phyloP scores from a whole-genome alignment of 371 early-diverging fungal genomes.

The Gilbertella persicaria region DNA sequence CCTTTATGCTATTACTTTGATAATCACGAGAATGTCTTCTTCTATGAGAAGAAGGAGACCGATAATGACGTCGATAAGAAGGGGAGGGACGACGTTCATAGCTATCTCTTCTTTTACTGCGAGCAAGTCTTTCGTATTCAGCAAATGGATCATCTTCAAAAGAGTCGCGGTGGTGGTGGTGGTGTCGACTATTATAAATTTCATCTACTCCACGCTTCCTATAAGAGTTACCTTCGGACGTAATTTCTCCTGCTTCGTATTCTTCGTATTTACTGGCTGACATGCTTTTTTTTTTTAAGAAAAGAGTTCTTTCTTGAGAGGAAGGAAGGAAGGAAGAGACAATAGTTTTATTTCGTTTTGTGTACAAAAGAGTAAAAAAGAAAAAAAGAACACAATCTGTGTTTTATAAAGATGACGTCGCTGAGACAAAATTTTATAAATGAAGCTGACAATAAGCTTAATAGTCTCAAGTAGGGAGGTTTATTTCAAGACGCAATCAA shows the following conservation, averaged over 20 bases:
- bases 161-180: neutral
- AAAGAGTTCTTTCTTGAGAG: neutral
- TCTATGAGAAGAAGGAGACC: constrained; percentile 5
- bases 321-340: no score
- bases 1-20: constrained; percentile 20
- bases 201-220: constrained; percentile 11
- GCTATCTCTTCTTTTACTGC: constrained; percentile 11
- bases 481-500: no score
- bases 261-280: constrained; percentile 7
- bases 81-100: no score
- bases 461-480: no score
- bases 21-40: constrained; percentile 23
- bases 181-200: neutral
- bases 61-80: constrained; percentile 3
- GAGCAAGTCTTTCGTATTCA: constrained; percentile 42
- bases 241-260: constrained; percentile 26
- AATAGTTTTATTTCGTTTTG: no score
- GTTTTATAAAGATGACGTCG: no score
- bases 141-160: constrained; percentile 38
- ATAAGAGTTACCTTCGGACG: neutral
- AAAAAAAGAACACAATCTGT: no score
- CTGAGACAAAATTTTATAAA: no score
- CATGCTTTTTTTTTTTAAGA: neutral
- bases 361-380: no score
- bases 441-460: no score